These are phyloP conservation scores for Melanomma pulvis-pyrius DNA, from an alignment of 495 filamentous ascomycete species.

Conservation along the genomic window DNA sequence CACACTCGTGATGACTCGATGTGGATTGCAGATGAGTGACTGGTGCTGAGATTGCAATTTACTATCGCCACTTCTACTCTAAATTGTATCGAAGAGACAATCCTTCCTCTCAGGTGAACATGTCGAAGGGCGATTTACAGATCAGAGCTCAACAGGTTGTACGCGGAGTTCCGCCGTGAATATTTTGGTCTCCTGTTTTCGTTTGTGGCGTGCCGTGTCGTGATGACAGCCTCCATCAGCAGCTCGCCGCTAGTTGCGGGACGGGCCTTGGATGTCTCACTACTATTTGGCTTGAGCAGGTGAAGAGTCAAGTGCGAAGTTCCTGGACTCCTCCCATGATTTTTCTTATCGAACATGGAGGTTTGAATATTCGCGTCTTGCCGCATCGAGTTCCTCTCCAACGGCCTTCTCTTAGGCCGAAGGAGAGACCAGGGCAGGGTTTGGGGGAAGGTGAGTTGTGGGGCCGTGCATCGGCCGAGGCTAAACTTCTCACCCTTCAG, in stretches of 20 bases:
- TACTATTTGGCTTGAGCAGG: not conserved
- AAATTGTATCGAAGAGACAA: too few species aligned
- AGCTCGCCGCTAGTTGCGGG: not conserved
- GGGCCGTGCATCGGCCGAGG: slow-evolving; percentile 4
- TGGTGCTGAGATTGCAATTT: too few species aligned
- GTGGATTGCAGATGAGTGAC: too few species aligned
- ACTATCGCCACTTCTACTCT: too few species aligned
- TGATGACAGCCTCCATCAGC: not conserved
- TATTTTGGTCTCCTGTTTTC: too few species aligned
- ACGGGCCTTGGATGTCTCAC: not conserved
- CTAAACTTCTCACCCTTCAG: not conserved
- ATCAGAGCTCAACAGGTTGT: too few species aligned
- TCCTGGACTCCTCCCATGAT: not conserved
- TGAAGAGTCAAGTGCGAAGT: not conserved
- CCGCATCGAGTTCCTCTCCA: not conserved
- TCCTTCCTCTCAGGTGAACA: too few species aligned
- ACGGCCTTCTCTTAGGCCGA: not conserved
- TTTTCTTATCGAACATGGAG: not conserved
- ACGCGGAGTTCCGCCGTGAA: too few species aligned
- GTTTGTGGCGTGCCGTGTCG: not conserved
- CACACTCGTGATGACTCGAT: too few species aligned
- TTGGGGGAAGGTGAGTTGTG: not conserved
- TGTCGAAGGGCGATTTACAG: too few species aligned
- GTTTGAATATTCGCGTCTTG: too few species aligned
- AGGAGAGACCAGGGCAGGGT: not conserved